Evolutionary conservation across 179 eudicot genomes (phyloP).

Genomic region (Carnegiea gigantea): DNA sequence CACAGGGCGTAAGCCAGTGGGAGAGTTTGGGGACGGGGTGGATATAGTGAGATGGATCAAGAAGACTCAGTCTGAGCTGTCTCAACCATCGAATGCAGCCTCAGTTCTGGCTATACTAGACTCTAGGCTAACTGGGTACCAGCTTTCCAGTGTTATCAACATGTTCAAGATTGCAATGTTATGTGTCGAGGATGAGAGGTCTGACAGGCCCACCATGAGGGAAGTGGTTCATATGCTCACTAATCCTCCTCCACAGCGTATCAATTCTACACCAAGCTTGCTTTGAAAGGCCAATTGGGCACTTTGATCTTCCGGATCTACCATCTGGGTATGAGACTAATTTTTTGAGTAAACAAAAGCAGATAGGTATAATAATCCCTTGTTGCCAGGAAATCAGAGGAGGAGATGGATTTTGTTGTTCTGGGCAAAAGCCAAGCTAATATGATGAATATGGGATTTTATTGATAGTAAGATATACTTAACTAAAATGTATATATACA

Average conservation of each 20-base stretch:
- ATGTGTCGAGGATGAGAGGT: slow-evolving; percentile 78
- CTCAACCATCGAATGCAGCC: slow-evolving; percentile 67
- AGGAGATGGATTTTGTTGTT: slow-evolving; percentile 4
- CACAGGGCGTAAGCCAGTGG: slow-evolving; percentile 74
- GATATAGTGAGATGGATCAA: slow-evolving; percentile 89
- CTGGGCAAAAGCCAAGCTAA: not conserved
- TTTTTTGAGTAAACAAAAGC: slow-evolving; percentile 8
- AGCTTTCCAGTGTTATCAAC: slow-evolving; percentile 50
- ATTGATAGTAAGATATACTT: not conserved
- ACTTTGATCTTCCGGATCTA: not conserved
- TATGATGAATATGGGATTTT: not conserved
- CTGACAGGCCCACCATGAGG: slow-evolving; percentile 80
- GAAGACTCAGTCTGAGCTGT: slow-evolving; percentile 55
- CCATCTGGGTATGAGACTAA: not conserved
- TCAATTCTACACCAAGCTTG: slow-evolving; percentile 24
- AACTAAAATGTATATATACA: not conserved
- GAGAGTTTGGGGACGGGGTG: slow-evolving; percentile 87
- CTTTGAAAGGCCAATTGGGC: slow-evolving; percentile 5
- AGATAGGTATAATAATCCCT: slow-evolving; percentile 13
- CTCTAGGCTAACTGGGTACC: slow-evolving; percentile 60
- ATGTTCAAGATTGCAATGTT: slow-evolving; percentile 80
- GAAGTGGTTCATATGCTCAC: slow-evolving; percentile 83
- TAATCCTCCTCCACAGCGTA: slow-evolving; percentile 46
- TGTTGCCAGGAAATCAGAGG: slow-evolving; percentile 1
- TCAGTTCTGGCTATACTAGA: slow-evolving; percentile 73